phyloP scores from a whole-genome alignment of 148 eudicot species.

The Linanthus parryae region DNA sequence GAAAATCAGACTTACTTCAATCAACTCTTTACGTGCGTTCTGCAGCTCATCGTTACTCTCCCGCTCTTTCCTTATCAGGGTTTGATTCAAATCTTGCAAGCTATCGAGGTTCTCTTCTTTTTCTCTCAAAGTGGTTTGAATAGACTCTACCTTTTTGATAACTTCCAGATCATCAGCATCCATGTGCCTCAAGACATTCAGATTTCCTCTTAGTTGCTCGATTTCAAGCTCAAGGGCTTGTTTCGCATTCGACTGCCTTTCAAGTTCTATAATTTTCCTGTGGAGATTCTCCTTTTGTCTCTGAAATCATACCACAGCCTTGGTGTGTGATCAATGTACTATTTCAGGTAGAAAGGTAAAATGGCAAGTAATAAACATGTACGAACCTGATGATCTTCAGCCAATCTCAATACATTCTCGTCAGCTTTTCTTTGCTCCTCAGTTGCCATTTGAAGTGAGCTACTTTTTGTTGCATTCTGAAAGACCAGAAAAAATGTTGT shows the following conservation, averaged over 20 bases:
- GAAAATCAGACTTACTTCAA: conserved; percentile 46
- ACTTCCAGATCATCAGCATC: conserved; percentile 76
- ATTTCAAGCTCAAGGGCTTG: conserved; percentile 87
- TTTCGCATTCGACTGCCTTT: conserved; percentile 69
- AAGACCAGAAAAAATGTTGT: conserved; percentile 12
- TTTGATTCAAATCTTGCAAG: conserved; percentile 68
- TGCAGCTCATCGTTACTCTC: conserved; percentile 83
- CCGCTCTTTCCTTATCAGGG: conserved; percentile 76
- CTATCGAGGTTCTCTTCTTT: conserved; percentile 65
- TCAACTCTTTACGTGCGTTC: conserved; percentile 90
- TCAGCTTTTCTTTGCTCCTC: conserved; percentile 70
- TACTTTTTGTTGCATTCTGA: conserved; percentile 64
- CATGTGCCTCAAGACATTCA: conserved; percentile 77
- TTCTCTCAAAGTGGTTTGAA: conserved; percentile 57
- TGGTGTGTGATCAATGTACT: not conserved
- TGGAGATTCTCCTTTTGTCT: conserved; percentile 72
- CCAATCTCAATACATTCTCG: conserved; percentile 68
- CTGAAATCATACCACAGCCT: conserved; percentile 28
- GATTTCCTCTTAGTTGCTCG: conserved; percentile 57
- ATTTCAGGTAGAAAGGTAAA: not conserved
- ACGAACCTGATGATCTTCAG: conserved; percentile 86
- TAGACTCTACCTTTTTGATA: conserved; percentile 50
- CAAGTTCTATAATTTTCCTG: conserved; percentile 62
- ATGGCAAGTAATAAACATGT: conserved; percentile 7
- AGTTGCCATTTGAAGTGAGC: conserved; percentile 60